Percentiles rank a stretch among this genome's conserved stretches.
Evolutionary conservation across 805 yeast genomes (phyloP).

Genomic region (Saturnispora sekii): DNA sequence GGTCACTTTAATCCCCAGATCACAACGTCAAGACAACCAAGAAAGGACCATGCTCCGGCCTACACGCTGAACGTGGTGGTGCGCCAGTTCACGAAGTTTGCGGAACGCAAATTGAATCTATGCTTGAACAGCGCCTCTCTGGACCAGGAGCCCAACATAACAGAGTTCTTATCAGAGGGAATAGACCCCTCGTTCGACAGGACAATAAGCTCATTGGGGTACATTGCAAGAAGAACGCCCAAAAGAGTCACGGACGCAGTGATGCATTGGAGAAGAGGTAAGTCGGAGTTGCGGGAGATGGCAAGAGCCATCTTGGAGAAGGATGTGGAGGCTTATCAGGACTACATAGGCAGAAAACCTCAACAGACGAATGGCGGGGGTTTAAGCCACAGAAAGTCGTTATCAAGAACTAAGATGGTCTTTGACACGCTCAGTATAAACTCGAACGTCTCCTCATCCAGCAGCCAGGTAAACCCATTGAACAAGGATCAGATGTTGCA

Average conservation of each 20-base stretch:
- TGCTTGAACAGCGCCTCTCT: constrained; percentile 58
- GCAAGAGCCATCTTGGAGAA: constrained; percentile 46
- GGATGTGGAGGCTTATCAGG: constrained; percentile 22
- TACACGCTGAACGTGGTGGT: constrained; percentile 90
- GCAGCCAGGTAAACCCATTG: background rate
- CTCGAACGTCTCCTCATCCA: background rate
- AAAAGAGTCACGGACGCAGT: constrained; percentile 95
- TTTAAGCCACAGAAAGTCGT: constrained; percentile 17
- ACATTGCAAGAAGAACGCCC: constrained; percentile 81
- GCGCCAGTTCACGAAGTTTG: constrained; percentile 89
- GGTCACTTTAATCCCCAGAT: background rate
- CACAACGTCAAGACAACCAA: constrained; percentile 22
- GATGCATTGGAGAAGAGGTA: constrained; percentile 96
- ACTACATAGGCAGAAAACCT: constrained; percentile 6
- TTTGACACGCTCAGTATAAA: background rate
- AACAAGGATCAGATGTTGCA: constrained; percentile 9
- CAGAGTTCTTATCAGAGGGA: constrained; percentile 74
- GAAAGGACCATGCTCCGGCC: constrained; percentile 59
- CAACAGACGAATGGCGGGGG: background rate
- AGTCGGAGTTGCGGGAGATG: constrained; percentile 72
- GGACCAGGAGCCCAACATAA: constrained; percentile 68
- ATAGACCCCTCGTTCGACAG: constrained; percentile 80
- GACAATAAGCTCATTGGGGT: constrained; percentile 78
- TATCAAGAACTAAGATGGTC: constrained; percentile 15
- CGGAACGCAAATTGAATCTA: constrained; percentile 74